These are phyloP conservation scores for Theileria orientalis DNA, from an alignment of 169 alveolate species.

Conservation along the genomic window DNA sequence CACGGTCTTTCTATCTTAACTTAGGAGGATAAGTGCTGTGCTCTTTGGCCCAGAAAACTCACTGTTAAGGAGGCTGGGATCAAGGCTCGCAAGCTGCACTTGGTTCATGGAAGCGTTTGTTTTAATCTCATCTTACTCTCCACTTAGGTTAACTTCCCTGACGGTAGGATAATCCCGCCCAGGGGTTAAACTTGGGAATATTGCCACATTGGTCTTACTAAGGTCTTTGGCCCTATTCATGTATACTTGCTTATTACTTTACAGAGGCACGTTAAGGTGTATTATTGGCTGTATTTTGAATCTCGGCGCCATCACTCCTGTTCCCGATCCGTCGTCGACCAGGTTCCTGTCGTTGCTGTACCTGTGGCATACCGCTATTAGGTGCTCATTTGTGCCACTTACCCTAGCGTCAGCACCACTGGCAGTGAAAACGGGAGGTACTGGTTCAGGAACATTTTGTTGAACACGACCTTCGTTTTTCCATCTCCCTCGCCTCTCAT, in stretches of 20 bases:
- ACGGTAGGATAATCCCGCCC: slow-evolving; percentile 43
- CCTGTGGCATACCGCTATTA: neutral
- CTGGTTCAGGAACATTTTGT: slow-evolving; percentile 66
- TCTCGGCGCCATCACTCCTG: slow-evolving; percentile 61
- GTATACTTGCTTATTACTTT: neutral
- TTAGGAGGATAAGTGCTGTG: slow-evolving; percentile 62
- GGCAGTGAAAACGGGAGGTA: slow-evolving; percentile 62
- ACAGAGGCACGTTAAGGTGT: slow-evolving; percentile 65
- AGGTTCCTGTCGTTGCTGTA: slow-evolving; percentile 65
- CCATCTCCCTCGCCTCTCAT: slow-evolving; percentile 73
- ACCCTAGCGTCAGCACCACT: slow-evolving; percentile 65
- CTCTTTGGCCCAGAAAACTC: slow-evolving; percentile 53
- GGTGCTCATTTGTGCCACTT: neutral
- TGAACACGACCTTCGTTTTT: slow-evolving; percentile 38
- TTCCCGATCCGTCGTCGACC: slow-evolving; percentile 68
- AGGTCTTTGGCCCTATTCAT: too few species aligned
- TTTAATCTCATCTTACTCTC: neutral
- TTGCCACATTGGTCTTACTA: too few species aligned
- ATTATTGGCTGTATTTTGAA: slow-evolving; percentile 70
- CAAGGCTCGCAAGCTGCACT: neutral
- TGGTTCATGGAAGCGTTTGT: slow-evolving; percentile 54
- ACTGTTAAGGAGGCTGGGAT: neutral
- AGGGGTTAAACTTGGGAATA: neutral
- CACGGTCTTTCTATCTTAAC: neutral
- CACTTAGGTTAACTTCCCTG: slow-evolving; percentile 36